These are phyloP conservation scores for Cucumis melo DNA, from an alignment of 306 rosid genomes.

Conservation along the genomic window DNA sequence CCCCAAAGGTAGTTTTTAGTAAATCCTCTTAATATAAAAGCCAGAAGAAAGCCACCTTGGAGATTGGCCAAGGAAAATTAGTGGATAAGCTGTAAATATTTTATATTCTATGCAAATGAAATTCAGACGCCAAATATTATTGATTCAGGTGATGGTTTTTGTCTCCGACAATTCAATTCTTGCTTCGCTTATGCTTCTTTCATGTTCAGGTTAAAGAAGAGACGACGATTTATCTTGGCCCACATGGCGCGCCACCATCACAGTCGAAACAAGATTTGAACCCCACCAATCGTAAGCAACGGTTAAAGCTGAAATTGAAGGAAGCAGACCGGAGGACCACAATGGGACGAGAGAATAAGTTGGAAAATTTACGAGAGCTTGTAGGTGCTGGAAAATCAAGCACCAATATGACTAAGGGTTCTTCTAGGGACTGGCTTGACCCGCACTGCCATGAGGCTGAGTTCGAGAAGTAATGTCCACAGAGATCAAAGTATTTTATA, in stretches of 20 bases:
- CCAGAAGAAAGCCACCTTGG: background rate
- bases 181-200: background rate
- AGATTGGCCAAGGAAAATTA: background rate
- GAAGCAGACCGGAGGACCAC: conserved; percentile 73
- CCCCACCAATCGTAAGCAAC: conserved; percentile 52
- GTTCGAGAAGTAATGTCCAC: conserved; percentile 53
- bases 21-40: background rate
- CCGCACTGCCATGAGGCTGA: conserved; percentile 88
- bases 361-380: conserved; percentile 79
- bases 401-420: conserved; percentile 31
- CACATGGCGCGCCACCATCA: conserved; percentile 86
- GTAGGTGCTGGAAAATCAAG: conserved; percentile 55
- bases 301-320: conserved; percentile 72
- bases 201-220: conserved; percentile 44
- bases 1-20: conserved; percentile 33
- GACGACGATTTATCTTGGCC: conserved; percentile 80
- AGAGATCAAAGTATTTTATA: conserved; percentile 10
- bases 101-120: background rate
- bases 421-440: conserved; percentile 82
- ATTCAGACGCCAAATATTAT: background rate
- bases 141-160: background rate
- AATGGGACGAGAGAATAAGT: conserved; percentile 68
- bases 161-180: background rate
- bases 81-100: background rate
- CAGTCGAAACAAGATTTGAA: conserved; percentile 55